A percentile compares a stretch with the other conserved stretches of the same genome.
phyloP scores from a whole-genome alignment of 78 protist genomes.

The Dictyostelium purpureum region DNA sequence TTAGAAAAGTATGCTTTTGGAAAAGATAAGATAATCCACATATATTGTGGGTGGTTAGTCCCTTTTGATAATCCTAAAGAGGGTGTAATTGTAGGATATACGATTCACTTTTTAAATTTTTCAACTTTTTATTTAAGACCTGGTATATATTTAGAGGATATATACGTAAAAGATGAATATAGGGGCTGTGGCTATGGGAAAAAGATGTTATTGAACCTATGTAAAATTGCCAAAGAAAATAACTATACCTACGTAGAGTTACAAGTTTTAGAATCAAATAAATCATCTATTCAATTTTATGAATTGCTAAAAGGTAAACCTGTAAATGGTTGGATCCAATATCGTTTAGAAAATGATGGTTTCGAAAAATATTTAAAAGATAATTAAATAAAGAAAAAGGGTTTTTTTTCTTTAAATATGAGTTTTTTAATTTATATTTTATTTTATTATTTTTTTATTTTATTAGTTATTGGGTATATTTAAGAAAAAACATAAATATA shows the following conservation, averaged over 20 bases:
- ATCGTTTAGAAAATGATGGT: neutral
- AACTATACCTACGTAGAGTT: neutral
- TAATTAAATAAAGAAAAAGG: too few species aligned
- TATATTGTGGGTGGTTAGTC: constrained; percentile 18
- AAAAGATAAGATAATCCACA: neutral
- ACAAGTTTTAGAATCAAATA: neutral
- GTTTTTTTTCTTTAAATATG: too few species aligned
- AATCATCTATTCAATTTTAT: constrained; percentile 4
- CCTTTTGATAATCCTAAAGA: neutral
- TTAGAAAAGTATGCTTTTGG: constrained; percentile 1
- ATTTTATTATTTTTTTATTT: too few species aligned
- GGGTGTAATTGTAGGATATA: neutral
- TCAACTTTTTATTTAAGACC: constrained; percentile 3
- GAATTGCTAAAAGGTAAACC: constrained; percentile 4
- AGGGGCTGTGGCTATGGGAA: neutral
- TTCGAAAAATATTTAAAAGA: too few species aligned
- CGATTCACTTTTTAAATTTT: too few species aligned
- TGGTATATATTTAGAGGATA: constrained; percentile 7
- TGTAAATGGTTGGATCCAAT: neutral
- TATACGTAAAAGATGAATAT: neutral
- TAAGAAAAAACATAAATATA: too few species aligned
- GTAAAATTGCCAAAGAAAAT: constrained; percentile 2
- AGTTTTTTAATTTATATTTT: too few species aligned
- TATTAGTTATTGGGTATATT: too few species aligned
- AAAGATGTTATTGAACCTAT: neutral